These are phyloP conservation scores for Coemansia umbellata DNA, from an alignment of 192 early-diverging fungal species.

Conservation along the genomic window DNA sequence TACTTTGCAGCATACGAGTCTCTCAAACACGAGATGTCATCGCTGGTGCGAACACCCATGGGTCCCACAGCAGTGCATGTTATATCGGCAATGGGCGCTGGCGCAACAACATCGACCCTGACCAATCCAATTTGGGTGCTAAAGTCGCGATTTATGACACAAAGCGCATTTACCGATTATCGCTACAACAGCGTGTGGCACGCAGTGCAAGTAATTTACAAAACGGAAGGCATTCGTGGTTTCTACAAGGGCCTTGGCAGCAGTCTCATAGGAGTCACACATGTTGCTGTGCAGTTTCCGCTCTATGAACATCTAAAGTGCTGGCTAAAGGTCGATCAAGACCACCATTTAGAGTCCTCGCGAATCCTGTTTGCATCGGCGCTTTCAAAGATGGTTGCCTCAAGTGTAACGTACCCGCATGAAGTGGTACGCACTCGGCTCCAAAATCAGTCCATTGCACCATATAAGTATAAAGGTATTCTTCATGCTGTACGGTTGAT, in stretches of 20 bases:
- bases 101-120: conserved; percentile 66
- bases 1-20: conserved; percentile 90
- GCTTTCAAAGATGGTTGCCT: conserved; percentile 85
- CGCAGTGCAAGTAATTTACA: conserved; percentile 73
- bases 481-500: conserved; percentile 73
- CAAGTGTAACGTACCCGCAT: conserved; percentile 89
- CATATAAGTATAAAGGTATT: conserved; percentile 80
- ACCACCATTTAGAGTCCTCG: conserved; percentile 27
- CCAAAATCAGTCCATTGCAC: conserved; percentile 76
- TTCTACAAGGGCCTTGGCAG: conserved; percentile 92
- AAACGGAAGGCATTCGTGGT: conserved; percentile 71
- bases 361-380: conserved; percentile 79
- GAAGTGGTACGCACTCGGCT: conserved; percentile 92
- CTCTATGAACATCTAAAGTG: conserved; percentile 88
- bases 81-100: conserved; percentile 82
- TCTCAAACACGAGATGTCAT: conserved; percentile 55
- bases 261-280: conserved; percentile 86
- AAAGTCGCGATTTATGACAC: conserved; percentile 87
- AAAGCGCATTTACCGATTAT: conserved; percentile 67
- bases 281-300: conserved; percentile 94
- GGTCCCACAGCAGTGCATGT: conserved; percentile 64
- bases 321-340: conserved; percentile 14
- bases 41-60: neutral
- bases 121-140: conserved; percentile 94
- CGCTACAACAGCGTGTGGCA: conserved; percentile 78